These are phyloP conservation scores for Cytospora chrysosperma DNA, from an alignment of 2,329 filamentous ascomycete species.

Conservation along the genomic window DNA sequence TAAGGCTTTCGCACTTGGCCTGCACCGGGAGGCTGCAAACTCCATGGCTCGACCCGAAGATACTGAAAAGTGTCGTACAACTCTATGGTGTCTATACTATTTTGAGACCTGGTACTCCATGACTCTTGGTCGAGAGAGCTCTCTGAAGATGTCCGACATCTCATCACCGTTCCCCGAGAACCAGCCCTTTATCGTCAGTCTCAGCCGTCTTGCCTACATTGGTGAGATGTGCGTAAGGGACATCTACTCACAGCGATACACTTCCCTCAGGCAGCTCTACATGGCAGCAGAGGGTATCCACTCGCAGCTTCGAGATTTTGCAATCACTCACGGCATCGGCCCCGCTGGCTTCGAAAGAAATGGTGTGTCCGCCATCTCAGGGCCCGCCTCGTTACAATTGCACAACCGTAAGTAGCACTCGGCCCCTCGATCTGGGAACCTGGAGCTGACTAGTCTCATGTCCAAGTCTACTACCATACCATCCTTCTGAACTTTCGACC, in stretches of 20 bases:
- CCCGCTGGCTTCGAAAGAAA: slow-evolving; percentile 15
- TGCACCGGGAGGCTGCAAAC: slow-evolving; percentile 30
- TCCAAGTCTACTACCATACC: slow-evolving; percentile 21
- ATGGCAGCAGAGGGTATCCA: slow-evolving; percentile 29
- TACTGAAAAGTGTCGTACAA: slow-evolving; percentile 29
- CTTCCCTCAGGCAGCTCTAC: slow-evolving; percentile 31
- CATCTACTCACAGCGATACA: slow-evolving; percentile 30
- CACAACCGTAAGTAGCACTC: slow-evolving; percentile 18
- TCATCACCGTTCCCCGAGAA: slow-evolving; percentile 28
- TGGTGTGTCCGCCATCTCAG: background rate
- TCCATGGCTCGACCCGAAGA: slow-evolving; percentile 24
- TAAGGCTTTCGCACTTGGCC: slow-evolving; percentile 32
- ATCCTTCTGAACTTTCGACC: slow-evolving; percentile 30
- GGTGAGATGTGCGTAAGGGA: slow-evolving; percentile 21
- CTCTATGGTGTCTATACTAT: slow-evolving; percentile 33
- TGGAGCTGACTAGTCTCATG: background rate
- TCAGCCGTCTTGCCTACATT: slow-evolving; percentile 28
- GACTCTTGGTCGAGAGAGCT: slow-evolving; percentile 27
- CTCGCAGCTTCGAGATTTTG: slow-evolving; percentile 28
- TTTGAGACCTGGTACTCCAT: slow-evolving; percentile 30
- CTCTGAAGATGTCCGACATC: slow-evolving; percentile 29
- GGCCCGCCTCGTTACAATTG: slow-evolving; percentile 22
- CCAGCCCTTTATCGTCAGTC: slow-evolving; percentile 25
- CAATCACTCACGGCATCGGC: slow-evolving; percentile 26
- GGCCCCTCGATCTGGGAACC: background rate